Evolutionary conservation across 352 stramenopile genomes (phyloP).

Genomic region (Thalassiosira gravida): DNA sequence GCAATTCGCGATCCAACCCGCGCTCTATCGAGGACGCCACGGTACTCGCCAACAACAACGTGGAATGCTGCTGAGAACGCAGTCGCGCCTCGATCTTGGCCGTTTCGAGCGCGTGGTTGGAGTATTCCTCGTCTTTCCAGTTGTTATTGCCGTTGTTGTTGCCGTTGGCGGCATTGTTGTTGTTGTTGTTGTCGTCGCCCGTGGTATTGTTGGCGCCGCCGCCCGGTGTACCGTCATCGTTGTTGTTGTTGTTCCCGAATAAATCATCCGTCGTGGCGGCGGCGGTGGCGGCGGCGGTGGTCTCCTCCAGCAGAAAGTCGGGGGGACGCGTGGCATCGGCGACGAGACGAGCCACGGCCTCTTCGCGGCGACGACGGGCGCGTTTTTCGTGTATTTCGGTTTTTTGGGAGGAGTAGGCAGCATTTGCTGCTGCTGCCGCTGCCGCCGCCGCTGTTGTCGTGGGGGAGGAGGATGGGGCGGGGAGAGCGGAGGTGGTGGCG

Average conservation of each 20-base stretch:
- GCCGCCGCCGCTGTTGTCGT: neutral
- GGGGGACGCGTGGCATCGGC: conserved; percentile 71
- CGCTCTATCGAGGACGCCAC: conserved; percentile 77
- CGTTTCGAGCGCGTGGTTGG: conserved; percentile 6
- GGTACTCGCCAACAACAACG: conserved; percentile 62
- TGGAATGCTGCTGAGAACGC: conserved; percentile 42
- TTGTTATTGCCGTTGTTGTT: conserved; percentile 26
- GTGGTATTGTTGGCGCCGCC: too few relatives aligned
- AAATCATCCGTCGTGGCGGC: conserved; percentile 30
- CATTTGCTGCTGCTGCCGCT: neutral
- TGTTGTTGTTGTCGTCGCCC: conserved; percentile 6
- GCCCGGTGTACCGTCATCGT: too few relatives aligned
- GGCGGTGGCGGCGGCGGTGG: neutral
- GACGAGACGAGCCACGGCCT: conserved; percentile 78
- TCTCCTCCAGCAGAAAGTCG: conserved; percentile 48
- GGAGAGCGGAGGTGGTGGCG: too few relatives aligned
- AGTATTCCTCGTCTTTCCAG: conserved; percentile 51
- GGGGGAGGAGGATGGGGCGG: neutral
- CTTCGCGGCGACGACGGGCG: conserved; percentile 72
- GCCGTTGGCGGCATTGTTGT: neutral
- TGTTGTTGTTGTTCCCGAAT: neutral
- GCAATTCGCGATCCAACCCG: conserved; percentile 82
- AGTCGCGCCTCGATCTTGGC: conserved; percentile 38
- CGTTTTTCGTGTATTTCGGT: conserved; percentile 30
- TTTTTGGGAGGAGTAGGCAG: neutral